Evolutionary conservation across 805 yeast species (phyloP).

Genomic region (Barnettozyma californica): DNA sequence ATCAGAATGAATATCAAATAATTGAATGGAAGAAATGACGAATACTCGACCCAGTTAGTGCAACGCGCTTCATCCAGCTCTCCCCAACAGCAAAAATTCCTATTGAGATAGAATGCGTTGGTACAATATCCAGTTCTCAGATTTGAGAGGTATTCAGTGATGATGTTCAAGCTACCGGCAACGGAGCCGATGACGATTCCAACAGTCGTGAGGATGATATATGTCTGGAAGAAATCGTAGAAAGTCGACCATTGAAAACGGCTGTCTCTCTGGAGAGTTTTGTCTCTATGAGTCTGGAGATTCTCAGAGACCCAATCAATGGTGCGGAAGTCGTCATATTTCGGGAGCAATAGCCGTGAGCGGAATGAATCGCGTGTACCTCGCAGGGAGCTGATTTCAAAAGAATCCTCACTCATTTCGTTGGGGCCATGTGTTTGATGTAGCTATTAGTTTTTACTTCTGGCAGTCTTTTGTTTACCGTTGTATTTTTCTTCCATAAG

Average conservation of each 20-base stretch:
- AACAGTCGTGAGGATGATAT: slow-evolving; percentile 70
- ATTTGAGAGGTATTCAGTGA: slow-evolving; percentile 83
- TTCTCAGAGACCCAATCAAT: slow-evolving; percentile 70
- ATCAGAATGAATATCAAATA: slow-evolving; percentile 55
- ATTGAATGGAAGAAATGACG: slow-evolving; percentile 36
- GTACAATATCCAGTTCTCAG: slow-evolving; percentile 76
- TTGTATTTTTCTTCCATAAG: neutral
- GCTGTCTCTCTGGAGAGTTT: slow-evolving; percentile 3
- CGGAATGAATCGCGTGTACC: neutral
- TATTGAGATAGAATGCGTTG: slow-evolving; percentile 61
- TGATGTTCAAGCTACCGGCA: slow-evolving; percentile 75
- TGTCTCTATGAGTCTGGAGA: slow-evolving; percentile 37
- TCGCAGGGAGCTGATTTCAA: slow-evolving; percentile 1
- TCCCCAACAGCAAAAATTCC: slow-evolving; percentile 80
- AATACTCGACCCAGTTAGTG: slow-evolving; percentile 67
- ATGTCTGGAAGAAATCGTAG: slow-evolving; percentile 29
- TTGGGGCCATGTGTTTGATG: neutral
- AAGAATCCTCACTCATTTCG: slow-evolving; percentile 2
- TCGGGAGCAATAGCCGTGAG: slow-evolving; percentile 22
- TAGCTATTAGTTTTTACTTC: neutral
- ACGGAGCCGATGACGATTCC: slow-evolving; percentile 77
- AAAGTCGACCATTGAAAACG: slow-evolving; percentile 5
- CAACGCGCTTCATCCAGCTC: slow-evolving; percentile 43
- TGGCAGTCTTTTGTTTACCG: neutral
- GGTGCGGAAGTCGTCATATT: slow-evolving; percentile 58